Percentiles rank a stretch among this genome's conserved stretches.
Conservation (phyloP, 1,284 basidiomycete genomes). For the Moniliophthora roreri region DNA sequence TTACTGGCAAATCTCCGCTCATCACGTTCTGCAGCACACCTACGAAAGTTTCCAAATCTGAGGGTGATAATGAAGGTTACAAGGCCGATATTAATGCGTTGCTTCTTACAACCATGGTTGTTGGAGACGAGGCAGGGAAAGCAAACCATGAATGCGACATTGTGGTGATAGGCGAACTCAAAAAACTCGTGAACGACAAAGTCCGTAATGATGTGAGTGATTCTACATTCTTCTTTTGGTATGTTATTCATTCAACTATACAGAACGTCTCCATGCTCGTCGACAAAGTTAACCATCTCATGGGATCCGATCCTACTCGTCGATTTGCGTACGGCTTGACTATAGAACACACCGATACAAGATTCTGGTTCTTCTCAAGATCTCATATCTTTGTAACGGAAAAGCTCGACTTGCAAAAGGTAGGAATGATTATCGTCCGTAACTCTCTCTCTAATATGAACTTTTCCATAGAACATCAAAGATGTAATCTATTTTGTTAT, state of each 20-base stretch:
- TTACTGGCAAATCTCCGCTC: not conserved
- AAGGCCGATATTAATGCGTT: too few relatives aligned
- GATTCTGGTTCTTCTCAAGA: conserved; percentile 1
- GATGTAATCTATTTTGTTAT: not conserved
- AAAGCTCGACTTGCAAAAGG: not conserved
- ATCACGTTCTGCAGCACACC: not conserved
- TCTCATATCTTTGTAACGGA: conserved; percentile 4
- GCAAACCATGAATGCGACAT: not conserved
- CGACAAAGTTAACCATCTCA: not conserved
- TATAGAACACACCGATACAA: not conserved
- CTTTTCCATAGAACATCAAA: not conserved
- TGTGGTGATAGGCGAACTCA: not conserved
- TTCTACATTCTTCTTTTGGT: not conserved
- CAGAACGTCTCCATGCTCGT: not conserved
- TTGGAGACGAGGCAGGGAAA: too few relatives aligned
- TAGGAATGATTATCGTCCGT: not conserved
- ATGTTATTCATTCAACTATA: too few relatives aligned
- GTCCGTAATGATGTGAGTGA: not conserved
- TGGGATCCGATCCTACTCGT: not conserved
- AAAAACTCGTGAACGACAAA: not conserved
- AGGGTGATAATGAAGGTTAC: not conserved
- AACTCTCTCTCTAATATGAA: too few relatives aligned
- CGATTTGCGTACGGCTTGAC: conserved; percentile 1
- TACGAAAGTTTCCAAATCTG: not conserved
- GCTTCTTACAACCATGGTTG: too few relatives aligned